Evolutionary conservation across 805 yeast species (phyloP), one percentile per base, ranked within the genome.

Genomic region (Monosporozyma aerobia): DNA sequence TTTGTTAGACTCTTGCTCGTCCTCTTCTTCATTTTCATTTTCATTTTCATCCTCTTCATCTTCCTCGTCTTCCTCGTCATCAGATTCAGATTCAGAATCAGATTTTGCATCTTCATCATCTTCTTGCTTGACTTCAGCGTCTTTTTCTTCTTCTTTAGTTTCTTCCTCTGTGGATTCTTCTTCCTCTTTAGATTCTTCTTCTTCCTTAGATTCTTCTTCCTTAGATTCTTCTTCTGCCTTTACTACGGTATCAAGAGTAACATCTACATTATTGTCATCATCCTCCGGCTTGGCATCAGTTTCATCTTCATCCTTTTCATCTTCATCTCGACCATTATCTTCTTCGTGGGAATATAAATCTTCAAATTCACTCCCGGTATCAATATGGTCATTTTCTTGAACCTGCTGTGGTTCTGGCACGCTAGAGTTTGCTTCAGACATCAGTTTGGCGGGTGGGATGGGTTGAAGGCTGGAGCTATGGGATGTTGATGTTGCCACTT

Each of bases 1-100:
- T n/a, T 50, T 37, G 35, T 32, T 39, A 8, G 39, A n/a, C 11
- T 51, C 49, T 3, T 52, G 51, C 0, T 48, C 57, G 16, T 32
- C 47, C 19, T 48, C 48, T 19, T 19, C 2, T 9, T 52, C 51
- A 7, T 52, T 47, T 14, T 45, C 51, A 2, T 30, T 41, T 13
- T 60, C 65, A 22, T 58, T 52, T 56, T 70, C 66, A 11, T 23
- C 46, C 5, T 61, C 63, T 19, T 59, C 52, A 13, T 39, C 56
- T 3, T 54, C 58, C 11, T 49, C 55, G 13, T 52, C 59, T 6
- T 57, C 59, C 3, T 49, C 54, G 2, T 48, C 56, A 16, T 56
- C 58, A 19, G 51, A 53, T 10, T 51, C 48, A 2, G 50, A 10
- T 9, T 23, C 30, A 9, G 44, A 40, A 16, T 22, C 44, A 19